phyloP scores from a whole-genome alignment of 257 asterid species.

The Scutellaria baicalensis region DNA sequence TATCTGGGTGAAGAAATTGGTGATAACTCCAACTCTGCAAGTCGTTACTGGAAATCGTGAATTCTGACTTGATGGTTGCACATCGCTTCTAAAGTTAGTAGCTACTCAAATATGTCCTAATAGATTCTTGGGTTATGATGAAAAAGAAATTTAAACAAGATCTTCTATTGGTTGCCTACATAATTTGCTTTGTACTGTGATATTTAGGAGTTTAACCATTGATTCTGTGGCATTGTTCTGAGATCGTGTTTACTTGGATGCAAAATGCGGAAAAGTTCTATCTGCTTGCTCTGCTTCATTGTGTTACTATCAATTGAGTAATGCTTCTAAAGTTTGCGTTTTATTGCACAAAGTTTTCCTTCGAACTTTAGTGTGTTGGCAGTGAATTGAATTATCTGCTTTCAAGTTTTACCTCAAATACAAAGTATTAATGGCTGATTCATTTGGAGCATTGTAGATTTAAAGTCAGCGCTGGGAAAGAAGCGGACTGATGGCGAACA shows the following conservation, averaged over 20 bases:
- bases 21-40: background rate
- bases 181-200: background rate
- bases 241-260: background rate
- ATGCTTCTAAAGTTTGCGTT: background rate
- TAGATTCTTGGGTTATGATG: background rate
- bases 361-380: too few relatives aligned
- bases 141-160: background rate
- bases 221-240: background rate
- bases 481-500: conserved; percentile 64
- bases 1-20: background rate
- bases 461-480: conserved; percentile 86
- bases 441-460: conserved; percentile 37
- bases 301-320: background rate
- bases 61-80: background rate
- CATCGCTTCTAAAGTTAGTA: background rate
- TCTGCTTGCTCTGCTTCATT: background rate
- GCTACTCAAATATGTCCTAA: background rate
- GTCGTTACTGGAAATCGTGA: background rate
- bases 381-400: background rate
- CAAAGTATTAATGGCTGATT: background rate
- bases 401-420: background rate
- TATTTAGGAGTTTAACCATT: background rate
- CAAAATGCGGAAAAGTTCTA: background rate
- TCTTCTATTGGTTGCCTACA: background rate
- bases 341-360: background rate